A percentile compares a stretch with the other conserved stretches of the same genome.
Conservation (phyloP, 441 rosid genomes). For the Aquilaria agallochum region DNA sequence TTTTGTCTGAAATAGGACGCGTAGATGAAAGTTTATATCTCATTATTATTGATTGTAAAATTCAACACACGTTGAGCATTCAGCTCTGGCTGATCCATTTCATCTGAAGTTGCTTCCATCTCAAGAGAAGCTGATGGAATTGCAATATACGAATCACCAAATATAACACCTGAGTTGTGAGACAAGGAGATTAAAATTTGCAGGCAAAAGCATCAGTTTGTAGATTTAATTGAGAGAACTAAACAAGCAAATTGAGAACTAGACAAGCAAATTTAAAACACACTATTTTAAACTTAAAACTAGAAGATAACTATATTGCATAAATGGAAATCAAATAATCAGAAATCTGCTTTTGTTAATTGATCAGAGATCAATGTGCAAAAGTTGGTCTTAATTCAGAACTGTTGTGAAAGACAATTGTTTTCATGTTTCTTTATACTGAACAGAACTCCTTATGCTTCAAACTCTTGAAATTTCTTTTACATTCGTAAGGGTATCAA, state of each 20-base stretch:
- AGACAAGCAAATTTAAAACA: not conserved
- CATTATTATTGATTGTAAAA: not conserved
- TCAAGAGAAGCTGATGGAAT: constrained; percentile 67
- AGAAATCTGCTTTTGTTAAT: not conserved
- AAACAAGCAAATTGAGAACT: not conserved
- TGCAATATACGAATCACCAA: constrained; percentile 65
- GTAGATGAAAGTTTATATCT: too few species aligned
- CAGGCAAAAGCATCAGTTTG: not conserved
- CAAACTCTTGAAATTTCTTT: too few species aligned
- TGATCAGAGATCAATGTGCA: not conserved
- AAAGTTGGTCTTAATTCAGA: not conserved
- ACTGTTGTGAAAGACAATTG: too few species aligned
- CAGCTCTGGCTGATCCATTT: constrained; percentile 58
- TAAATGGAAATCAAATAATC: not conserved
- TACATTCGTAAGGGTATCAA: too few species aligned
- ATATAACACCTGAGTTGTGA: constrained; percentile 41
- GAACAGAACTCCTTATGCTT: too few species aligned
- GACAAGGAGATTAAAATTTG: constrained; percentile 5
- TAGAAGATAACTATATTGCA: too few species aligned
- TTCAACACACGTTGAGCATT: constrained; percentile 62
- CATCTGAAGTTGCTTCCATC: constrained; percentile 49
- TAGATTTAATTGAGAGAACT: not conserved
- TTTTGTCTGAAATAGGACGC: too few species aligned
- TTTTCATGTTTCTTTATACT: too few species aligned
- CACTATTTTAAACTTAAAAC: not conserved